phyloP scores from a whole-genome alignment of 371 early-diverging fungal species.

The Dichotomocladium elegans region DNA sequence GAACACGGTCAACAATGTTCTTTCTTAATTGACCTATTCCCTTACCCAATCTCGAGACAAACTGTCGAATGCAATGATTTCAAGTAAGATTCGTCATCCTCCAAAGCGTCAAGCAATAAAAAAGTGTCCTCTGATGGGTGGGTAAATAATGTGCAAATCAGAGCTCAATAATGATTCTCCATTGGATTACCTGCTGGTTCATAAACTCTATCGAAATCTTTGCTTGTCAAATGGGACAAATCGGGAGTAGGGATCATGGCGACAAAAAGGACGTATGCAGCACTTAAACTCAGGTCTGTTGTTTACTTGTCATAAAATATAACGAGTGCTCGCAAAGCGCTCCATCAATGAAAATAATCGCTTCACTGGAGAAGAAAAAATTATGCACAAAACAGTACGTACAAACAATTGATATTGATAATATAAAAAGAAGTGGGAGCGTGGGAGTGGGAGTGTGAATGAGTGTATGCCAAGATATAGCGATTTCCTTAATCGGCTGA shows the following conservation, averaged over 20 bases:
- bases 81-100: slow-evolving; percentile 61
- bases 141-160: neutral
- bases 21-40: neutral
- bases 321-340: neutral
- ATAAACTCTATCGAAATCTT: slow-evolving; percentile 72
- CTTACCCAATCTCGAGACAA: slow-evolving; percentile 85
- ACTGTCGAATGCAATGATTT: slow-evolving; percentile 55
- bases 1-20: neutral
- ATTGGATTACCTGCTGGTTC: slow-evolving; percentile 90
- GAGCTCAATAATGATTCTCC: no score
- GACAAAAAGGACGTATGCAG: neutral
- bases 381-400: neutral
- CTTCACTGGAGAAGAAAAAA: no score
- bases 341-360: neutral
- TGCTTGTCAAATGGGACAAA: slow-evolving; percentile 64
- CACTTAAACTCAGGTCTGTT: neutral
- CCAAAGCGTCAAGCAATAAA: slow-evolving; percentile 88
- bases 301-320: neutral
- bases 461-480: neutral
- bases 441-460: neutral
- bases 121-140: slow-evolving; percentile 81
- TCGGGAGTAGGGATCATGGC: slow-evolving; percentile 74
- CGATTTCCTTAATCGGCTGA: neutral
- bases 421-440: neutral
- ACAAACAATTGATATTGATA: neutral